phyloP scores from a whole-genome alignment of 805 yeast species.

The Wickerhamomyces canadensis region DNA sequence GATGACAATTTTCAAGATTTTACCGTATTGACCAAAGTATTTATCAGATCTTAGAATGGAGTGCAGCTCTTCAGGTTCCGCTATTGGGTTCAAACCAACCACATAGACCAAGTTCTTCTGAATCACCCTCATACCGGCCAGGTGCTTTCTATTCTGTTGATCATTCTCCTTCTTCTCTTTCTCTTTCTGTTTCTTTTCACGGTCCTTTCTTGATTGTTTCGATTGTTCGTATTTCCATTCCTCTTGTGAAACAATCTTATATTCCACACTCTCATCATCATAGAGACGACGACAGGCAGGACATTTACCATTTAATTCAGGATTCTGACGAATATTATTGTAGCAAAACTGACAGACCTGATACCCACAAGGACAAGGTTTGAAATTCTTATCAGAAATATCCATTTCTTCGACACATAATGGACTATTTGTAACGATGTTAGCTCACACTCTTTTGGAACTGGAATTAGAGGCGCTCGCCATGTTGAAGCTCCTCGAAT shows the following conservation, averaged over 20 bases:
- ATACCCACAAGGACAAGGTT: constrained; percentile 99
- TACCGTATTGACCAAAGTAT: constrained; percentile 98
- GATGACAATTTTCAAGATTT: constrained; percentile 87
- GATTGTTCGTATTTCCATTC: constrained; percentile 77
- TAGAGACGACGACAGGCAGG: constrained; percentile 96
- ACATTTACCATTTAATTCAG: constrained; percentile 92
- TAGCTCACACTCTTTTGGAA: too few species aligned
- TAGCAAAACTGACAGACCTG: constrained; percentile 98
- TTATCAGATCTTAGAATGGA: constrained; percentile 78
- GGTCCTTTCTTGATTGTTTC: constrained; percentile 74
- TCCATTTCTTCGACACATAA: constrained; percentile 98
- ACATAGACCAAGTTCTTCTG: constrained; percentile 96
- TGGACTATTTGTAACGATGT: constrained; percentile 50
- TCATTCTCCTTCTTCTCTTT: constrained; percentile 90
- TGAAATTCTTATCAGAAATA: constrained; percentile 89
- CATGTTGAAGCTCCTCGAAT: neutral
- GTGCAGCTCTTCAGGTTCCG: constrained; percentile 77
- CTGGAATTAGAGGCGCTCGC: neutral
- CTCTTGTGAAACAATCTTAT: constrained; percentile 75
- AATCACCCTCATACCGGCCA: constrained; percentile 97
- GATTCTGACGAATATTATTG: constrained; percentile 92
- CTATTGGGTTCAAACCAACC: constrained; percentile 85
- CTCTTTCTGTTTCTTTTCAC: constrained; percentile 78
- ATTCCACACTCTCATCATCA: constrained; percentile 90
- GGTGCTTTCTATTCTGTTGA: constrained; percentile 71